Conservation (phyloP, 2,329 filamentous ascomycete species). For the Fusarium piperis region DNA sequence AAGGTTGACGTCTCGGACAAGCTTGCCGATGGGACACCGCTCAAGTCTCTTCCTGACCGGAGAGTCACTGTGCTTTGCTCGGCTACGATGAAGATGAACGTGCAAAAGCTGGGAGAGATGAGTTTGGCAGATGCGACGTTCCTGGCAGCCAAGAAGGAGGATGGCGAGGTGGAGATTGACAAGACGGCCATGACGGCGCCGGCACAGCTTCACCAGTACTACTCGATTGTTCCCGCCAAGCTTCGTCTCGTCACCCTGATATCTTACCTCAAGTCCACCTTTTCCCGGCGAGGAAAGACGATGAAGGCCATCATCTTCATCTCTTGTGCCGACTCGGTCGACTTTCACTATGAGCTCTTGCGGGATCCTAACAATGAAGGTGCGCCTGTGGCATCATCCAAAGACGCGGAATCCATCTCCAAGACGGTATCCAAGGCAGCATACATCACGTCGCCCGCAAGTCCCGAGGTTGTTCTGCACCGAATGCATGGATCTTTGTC, state of each 20-base stretch:
- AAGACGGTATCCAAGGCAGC: constrained; percentile 75
- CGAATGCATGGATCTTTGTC: constrained; percentile 92
- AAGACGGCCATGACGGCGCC: constrained; percentile 78
- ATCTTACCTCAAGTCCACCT: constrained; percentile 84
- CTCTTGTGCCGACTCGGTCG: constrained; percentile 94
- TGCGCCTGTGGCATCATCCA: constrained; percentile 40
- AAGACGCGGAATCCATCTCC: constrained; percentile 52
- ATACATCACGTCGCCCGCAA: constrained; percentile 78
- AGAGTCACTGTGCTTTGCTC: constrained; percentile 92
- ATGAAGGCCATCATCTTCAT: constrained; percentile 99
- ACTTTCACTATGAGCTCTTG: constrained; percentile 93
- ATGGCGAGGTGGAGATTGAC: constrained; percentile 57
- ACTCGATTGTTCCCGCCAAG: constrained; percentile 88
- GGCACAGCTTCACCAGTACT: constrained; percentile 92
- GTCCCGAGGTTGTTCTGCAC: constrained; percentile 78
- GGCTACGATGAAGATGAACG: constrained; percentile 97
- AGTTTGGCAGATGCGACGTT: constrained; percentile 93
- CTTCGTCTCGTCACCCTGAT: constrained; percentile 88
- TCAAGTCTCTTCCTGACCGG: constrained; percentile 75
- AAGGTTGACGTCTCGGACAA: constrained; percentile 67
- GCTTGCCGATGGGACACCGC: constrained; percentile 65
- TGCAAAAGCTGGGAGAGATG: constrained; percentile 92
- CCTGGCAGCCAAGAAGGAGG: constrained; percentile 73
- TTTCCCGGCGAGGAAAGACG: constrained; percentile 86
- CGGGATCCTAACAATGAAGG: constrained; percentile 52